Evolutionary conservation across 768 basidiomycete species (phyloP).

Genomic region (Suillus alpinus): DNA sequence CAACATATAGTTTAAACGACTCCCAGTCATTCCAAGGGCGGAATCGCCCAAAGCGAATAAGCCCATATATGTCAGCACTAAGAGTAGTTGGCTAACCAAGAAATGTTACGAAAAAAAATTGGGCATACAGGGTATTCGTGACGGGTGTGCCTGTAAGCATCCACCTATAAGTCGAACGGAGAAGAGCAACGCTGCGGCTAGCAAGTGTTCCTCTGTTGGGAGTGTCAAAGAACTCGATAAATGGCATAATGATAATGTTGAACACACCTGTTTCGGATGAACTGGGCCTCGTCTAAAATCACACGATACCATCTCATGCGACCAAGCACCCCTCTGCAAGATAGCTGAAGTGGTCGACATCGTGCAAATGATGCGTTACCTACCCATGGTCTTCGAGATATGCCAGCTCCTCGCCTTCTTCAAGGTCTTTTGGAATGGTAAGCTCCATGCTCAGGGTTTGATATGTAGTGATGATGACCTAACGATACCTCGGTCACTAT

Average conservation of each 20-base stretch:
- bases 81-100: not conserved
- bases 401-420: conserved; percentile 43
- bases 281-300: conserved; percentile 78
- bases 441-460: conserved; percentile 68
- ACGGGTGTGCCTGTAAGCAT: conserved; percentile 76
- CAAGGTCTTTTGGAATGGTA: conserved; percentile 45
- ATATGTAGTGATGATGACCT: conserved; percentile 79
- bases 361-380: conserved; percentile 7
- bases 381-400: conserved; percentile 53
- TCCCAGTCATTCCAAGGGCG: conserved; percentile 74
- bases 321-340: conserved; percentile 55
- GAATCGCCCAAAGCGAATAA: conserved; percentile 67
- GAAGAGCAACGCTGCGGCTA: conserved; percentile 55
- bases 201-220: conserved; percentile 47
- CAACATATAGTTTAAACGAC: conserved; percentile 58
- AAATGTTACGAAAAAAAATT: not conserved
- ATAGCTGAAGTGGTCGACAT: not conserved
- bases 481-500: conserved; percentile 2
- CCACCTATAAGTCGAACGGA: conserved; percentile 72
- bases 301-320: conserved; percentile 64
- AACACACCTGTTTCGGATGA: conserved; percentile 60
- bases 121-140: conserved; percentile 60
- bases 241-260: conserved; percentile 1
- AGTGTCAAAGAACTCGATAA: not conserved
- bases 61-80: conserved; percentile 65